Conservation (phyloP, 768 basidiomycete species). For the Lentinula detonsa region DNA sequence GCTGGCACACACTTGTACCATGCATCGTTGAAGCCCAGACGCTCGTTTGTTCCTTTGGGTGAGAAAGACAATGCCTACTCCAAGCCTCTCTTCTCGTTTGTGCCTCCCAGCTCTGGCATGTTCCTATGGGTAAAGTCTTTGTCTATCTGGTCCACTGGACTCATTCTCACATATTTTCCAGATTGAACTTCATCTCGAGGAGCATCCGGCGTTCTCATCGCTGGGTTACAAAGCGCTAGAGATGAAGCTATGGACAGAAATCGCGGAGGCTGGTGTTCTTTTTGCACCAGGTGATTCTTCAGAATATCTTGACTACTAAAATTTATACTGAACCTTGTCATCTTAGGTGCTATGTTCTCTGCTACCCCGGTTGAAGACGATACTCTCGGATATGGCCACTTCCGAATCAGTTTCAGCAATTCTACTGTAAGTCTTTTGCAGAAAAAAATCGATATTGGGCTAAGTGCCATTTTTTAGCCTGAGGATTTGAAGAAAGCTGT, state of each 20-base stretch:
- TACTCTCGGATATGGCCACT: conserved; percentile 35
- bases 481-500: conserved; percentile 40
- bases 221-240: conserved; percentile 40
- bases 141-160: neutral
- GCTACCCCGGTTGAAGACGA: conserved; percentile 20
- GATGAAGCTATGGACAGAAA: conserved; percentile 50
- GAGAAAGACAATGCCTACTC: conserved; percentile 30
- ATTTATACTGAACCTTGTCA: neutral
- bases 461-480: conserved; percentile 15
- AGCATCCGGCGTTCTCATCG: conserved; percentile 38
- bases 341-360: conserved; percentile 36
- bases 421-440: conserved; percentile 32
- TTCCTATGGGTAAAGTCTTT: conserved; percentile 53
- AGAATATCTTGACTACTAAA: neutral
- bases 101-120: conserved; percentile 81
- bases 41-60: conserved; percentile 15
- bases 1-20: conserved; percentile 36
- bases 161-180: conserved; percentile 17
- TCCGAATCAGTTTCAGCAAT: conserved; percentile 53
- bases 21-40: conserved; percentile 31
- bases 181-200: conserved; percentile 58
- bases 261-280: conserved; percentile 59
- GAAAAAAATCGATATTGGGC: neutral
- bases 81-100: conserved; percentile 52
- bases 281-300: conserved; percentile 51